Conservation (phyloP, 192 early-diverging fungal genomes). For the Coemansia sp. region DNA sequence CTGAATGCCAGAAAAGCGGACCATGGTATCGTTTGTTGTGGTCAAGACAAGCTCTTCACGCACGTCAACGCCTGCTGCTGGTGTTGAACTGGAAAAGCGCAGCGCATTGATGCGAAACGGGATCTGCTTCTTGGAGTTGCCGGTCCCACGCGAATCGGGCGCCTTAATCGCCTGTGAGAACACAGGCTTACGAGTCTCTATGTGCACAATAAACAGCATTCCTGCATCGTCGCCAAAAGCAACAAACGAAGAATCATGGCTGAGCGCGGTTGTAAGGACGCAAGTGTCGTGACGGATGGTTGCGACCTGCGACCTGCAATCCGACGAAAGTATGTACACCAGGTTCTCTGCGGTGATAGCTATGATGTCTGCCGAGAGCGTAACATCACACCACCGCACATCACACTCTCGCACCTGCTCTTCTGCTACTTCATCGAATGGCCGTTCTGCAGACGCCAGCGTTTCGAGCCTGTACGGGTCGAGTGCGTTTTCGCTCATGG, state of each 20-base stretch:
- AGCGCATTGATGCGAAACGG: slow-evolving; percentile 13
- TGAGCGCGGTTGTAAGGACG: slow-evolving; percentile 29
- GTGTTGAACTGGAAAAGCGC: slow-evolving; percentile 17
- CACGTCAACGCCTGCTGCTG: neutral
- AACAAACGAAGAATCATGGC: slow-evolving; percentile 39
- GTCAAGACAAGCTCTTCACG: slow-evolving; percentile 42
- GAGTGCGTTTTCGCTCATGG: slow-evolving; percentile 13
- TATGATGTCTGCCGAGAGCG: slow-evolving; percentile 25
- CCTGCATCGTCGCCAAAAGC: slow-evolving; percentile 47
- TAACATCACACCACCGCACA: slow-evolving; percentile 25
- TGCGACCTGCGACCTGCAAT: slow-evolving; percentile 28
- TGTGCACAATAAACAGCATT: slow-evolving; percentile 47
- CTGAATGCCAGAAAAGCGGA: slow-evolving; percentile 37
- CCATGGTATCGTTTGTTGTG: slow-evolving; percentile 12
- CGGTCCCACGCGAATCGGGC: neutral
- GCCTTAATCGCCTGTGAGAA: slow-evolving; percentile 26
- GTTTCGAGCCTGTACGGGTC: slow-evolving; percentile 54
- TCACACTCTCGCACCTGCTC: neutral
- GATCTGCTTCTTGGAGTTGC: neutral
- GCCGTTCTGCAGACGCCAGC: slow-evolving; percentile 22
- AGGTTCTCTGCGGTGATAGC: slow-evolving; percentile 28
- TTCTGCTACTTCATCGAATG: neutral
- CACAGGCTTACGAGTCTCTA: slow-evolving; percentile 31
- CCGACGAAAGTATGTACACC: slow-evolving; percentile 32
- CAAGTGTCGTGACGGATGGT: slow-evolving; percentile 31